Conservation (phyloP, 148 eudicot species). For the Rhododendron ovatum region DNA sequence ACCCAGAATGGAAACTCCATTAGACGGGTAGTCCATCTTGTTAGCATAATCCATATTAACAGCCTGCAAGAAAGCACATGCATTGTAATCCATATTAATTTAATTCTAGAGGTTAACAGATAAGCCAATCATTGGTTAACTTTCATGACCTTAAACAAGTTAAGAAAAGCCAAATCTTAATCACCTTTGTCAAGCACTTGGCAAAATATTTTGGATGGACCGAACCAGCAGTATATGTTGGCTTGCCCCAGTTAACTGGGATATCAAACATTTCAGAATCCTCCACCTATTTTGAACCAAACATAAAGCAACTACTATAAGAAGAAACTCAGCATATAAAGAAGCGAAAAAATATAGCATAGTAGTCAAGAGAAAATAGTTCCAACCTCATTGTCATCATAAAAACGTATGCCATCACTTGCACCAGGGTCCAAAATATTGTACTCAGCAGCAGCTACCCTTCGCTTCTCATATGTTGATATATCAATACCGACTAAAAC, state of each 20-base stretch:
- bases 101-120: neutral
- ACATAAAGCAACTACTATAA: neutral
- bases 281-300: constrained; percentile 28
- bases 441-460: constrained; percentile 26
- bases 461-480: constrained; percentile 24
- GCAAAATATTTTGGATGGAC: constrained; percentile 50
- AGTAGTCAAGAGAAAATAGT: neutral
- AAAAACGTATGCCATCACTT: constrained; percentile 16
- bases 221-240: constrained; percentile 17
- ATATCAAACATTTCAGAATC: constrained; percentile 20
- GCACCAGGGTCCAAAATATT: constrained; percentile 14
- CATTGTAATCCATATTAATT: neutral
- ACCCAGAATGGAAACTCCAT: constrained; percentile 46
- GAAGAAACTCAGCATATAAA: neutral
- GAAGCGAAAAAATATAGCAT: neutral
- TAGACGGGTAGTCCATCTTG: constrained; percentile 43
- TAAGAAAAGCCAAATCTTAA: neutral
- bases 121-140: neutral
- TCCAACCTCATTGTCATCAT: constrained; percentile 36
- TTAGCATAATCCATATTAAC: constrained; percentile 28
- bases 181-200: constrained; percentile 52
- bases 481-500: constrained; percentile 45
- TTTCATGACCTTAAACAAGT: neutral
- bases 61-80: constrained; percentile 22
- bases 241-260: constrained; percentile 33